A percentile compares a stretch with the other conserved stretches of the same genome.
Evolutionary conservation across 208 protist genomes (phyloP).

Genomic region (Leishmania tarentolae): DNA sequence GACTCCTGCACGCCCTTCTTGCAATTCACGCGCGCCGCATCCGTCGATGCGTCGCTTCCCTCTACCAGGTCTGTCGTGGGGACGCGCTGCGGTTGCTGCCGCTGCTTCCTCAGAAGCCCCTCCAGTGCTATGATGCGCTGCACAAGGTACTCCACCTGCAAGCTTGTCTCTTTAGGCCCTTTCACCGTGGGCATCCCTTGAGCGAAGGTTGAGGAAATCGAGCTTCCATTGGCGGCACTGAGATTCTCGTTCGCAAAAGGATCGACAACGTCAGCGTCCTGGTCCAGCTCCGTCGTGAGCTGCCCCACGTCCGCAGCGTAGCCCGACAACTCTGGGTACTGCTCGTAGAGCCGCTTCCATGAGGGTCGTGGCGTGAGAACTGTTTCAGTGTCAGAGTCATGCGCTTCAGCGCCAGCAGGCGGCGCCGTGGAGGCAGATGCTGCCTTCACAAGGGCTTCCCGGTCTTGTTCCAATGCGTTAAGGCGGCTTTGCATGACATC

Average conservation of each 20-base stretch:
- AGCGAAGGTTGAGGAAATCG: background rate
- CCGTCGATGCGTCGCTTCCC: no score
- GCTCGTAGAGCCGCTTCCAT: conserved; percentile 46
- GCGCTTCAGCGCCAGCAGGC: background rate
- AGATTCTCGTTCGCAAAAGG: background rate
- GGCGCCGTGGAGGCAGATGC: background rate
- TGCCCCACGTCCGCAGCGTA: conserved; percentile 29
- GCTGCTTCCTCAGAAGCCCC: conserved; percentile 24
- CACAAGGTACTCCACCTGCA: conserved; percentile 83
- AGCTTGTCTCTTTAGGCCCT: conserved; percentile 43
- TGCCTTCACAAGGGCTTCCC: conserved; percentile 25
- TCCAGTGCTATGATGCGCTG: conserved; percentile 48
- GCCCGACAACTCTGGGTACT: conserved; percentile 46
- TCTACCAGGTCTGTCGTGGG: background rate
- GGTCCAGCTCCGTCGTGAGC: conserved; percentile 16
- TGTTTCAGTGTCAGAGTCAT: conserved; percentile 1
- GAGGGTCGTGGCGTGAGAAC: conserved; percentile 78
- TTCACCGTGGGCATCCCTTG: conserved; percentile 27
- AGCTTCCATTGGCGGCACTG: background rate
- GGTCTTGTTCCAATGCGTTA: conserved; percentile 45
- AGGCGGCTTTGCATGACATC: conserved; percentile 75
- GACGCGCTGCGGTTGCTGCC: background rate
- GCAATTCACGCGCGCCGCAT: background rate
- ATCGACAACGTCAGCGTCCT: background rate
- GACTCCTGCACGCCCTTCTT: background rate